phyloP scores from a whole-genome alignment of 2,329 filamentous ascomycete species.

The Chrysosporium keratinophilum region DNA sequence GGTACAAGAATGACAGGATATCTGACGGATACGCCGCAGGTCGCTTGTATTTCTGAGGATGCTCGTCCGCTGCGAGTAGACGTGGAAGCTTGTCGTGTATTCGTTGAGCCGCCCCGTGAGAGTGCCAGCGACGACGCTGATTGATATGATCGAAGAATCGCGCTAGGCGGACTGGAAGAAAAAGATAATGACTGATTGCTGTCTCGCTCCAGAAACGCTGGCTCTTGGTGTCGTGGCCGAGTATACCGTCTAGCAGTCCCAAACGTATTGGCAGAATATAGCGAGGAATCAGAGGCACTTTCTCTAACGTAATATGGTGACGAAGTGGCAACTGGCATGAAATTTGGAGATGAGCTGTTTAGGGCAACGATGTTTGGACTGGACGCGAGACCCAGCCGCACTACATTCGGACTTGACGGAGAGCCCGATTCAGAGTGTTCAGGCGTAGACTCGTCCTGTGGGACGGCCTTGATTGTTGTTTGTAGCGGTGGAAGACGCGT shows the following conservation, averaged over 20 bases:
- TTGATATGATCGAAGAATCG: conserved; percentile 26
- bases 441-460: conserved; percentile 24
- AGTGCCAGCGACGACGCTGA: conserved; percentile 26
- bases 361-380: conserved; percentile 34
- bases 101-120: conserved; percentile 12
- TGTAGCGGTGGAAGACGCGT: conserved; percentile 20
- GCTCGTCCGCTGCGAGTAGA: conserved; percentile 25
- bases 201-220: conserved; percentile 24
- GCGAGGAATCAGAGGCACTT: conserved; percentile 28
- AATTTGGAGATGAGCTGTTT: conserved; percentile 31
- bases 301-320: conserved; percentile 25
- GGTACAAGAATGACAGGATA: conserved; percentile 14
- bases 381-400: conserved; percentile 30
- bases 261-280: conserved; percentile 33
- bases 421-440: conserved; percentile 17
- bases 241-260: conserved; percentile 34
- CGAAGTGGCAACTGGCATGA: conserved; percentile 25
- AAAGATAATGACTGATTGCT: conserved; percentile 30
- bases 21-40: conserved; percentile 5
- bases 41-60: conserved; percentile 14
- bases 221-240: conserved; percentile 27
- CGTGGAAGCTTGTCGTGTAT: conserved; percentile 24
- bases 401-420: conserved; percentile 34
- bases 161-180: conserved; percentile 32
- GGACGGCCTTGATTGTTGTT: conserved; percentile 31